Evolutionary conservation across 2,329 filamentous ascomycete species (phyloP), one percentile per base, ranked within the genome.

Genomic region (Cercospora sesami): DNA sequence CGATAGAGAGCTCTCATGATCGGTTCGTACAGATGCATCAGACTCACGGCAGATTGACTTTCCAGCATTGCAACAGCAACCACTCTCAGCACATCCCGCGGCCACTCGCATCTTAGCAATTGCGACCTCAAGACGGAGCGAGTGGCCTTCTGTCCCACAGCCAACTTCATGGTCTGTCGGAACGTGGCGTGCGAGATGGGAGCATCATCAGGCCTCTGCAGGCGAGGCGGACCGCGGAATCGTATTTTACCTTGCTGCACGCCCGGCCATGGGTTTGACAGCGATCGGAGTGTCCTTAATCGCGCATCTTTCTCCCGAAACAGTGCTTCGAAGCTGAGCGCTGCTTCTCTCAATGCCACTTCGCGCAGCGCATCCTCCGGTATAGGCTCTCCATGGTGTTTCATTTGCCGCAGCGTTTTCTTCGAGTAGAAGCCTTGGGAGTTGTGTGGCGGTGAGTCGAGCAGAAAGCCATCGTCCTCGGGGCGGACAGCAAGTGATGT

Each of bases 1-100:
- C 76, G 74, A 62, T 78, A 80, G 6, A 79, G 68, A 7, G 78
- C 77, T 36, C 76, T 70, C 62, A 75, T 75, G 14, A 80, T 62
- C 16, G 73, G 69, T 42, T 75, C 73, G 33, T 73, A 62, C 21
- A 79, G 70, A 6, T 64, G 60, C 2, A 68, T 42, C 2, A 79
- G 57, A n/a, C 72, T 60, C n/a, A 45, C 58, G 1, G 72, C 72
- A 8, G 70, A 68, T 5, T 68, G 42, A 10, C 55, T 65, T 45
- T 74, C 68, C 39, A 69, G 67, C 64, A 79, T 73, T 8, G 73
- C 76, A 7, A 75, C 69, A 18, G 78, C 77, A 7, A 78, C 64
- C 8, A 79, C 65, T 6, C 74, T 72, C 12, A 76, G 62, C 16
- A 79, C 72, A 26, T 79, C 76, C 18, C 61, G 66, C 2, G 76